A percentile compares a stretch with the other conserved stretches of the same genome.
These are phyloP conservation scores for Leishmania tarentolae DNA, from an alignment of 208 protist species.

Conservation along the genomic window DNA sequence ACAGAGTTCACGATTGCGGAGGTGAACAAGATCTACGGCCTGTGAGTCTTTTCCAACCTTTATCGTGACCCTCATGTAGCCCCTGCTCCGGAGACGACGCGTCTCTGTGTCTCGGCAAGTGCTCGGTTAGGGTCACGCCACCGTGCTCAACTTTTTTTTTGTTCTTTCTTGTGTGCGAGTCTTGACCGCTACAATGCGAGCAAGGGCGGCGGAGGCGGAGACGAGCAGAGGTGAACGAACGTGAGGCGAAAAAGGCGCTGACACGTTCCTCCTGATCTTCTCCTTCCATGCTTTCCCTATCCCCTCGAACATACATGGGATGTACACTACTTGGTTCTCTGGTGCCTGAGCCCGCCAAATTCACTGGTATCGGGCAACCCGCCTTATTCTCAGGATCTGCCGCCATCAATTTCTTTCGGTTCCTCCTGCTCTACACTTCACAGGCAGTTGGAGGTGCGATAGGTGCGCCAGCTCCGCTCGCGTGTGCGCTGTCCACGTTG, in stretches of 20 bases:
- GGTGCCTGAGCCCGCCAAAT: not conserved
- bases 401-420: not conserved
- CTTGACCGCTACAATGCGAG: not conserved
- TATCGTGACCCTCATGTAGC: not conserved
- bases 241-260: not conserved
- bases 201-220: not conserved
- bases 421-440: not conserved
- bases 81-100: not conserved
- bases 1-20: slow-evolving; percentile 75
- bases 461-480: not conserved
- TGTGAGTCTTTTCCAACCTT: slow-evolving; percentile 20
- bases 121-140: not conserved
- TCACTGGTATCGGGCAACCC: not conserved
- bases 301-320: not conserved
- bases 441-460: not conserved
- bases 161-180: not conserved
- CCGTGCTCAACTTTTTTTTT: not conserved
- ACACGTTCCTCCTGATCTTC: not conserved
- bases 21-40: slow-evolving; percentile 87
- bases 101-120: not conserved
- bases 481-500: not conserved
- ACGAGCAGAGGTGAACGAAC: not conserved
- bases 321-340: slow-evolving; percentile 13
- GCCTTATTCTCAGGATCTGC: not conserved
- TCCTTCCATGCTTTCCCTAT: not conserved